Base-by-base conservation (phyloP, 495 filamentous ascomycete genomes). In the Talaromyces stipitatus region DNA sequence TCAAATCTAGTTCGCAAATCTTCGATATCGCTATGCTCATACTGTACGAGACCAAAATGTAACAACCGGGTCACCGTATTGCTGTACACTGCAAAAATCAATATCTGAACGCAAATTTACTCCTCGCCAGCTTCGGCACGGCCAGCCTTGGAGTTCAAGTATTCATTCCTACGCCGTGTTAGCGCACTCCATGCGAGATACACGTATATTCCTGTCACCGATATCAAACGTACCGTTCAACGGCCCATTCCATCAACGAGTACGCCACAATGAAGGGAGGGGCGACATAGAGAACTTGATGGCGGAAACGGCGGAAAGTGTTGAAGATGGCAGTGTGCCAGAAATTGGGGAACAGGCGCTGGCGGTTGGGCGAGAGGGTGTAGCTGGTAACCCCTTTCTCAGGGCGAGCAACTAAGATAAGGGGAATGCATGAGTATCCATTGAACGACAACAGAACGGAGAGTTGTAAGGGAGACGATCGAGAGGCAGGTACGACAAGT, bases 101-200 rank as follows among this genome's bases (percentile, higher is more conserved):
- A 26, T 14, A 9, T 24, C 46, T 27, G n/a, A n/a, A 5, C 5
- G 48, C n/a, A 22, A n/a, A 29, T 72, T 74, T 75, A 77, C 62
- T 73, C 68, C 0, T 69, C 67, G 54, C 58, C 67, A 64, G 61
- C 65, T 69, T 74, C 71, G 24, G 66, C 65, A 58, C 89, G 88
- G 43, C 91, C 91, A 36, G 81, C 78, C 82, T 96, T 96, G 65
- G 89, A 94, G 82, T 95, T 94, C 64, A 94, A 79, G 77, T 86
- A 94, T 67, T 95, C 81, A 77, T 96, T 96, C 71, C 91, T 95
- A 62, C 5, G 18, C 36, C n/a, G 6, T 30, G 56, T 60, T 45
- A 36, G 30, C 50, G 32, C 47, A 36, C 18, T 4, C 32, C 9
- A 18, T 14, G 18, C 4, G 23, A 9, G 11, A 0, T n/a, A n/a